Evolutionary conservation across 164 flowering plant genomes (phyloP).

Genomic region (Magnolia officinalis): DNA sequence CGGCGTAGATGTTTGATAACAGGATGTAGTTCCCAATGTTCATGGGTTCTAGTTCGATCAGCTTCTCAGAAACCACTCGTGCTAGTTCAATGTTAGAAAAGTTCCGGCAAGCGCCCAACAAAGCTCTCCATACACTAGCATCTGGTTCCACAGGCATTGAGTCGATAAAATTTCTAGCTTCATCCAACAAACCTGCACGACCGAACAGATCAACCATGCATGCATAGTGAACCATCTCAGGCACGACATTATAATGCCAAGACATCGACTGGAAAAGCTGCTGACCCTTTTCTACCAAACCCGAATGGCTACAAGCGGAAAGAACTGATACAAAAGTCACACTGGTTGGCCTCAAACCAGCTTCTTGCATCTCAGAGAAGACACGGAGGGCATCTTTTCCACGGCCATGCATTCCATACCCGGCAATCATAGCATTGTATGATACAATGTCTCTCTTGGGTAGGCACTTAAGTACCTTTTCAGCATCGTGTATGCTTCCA

Average conservation of each 20-base stretch:
- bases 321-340: constrained; percentile 47
- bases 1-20: constrained; percentile 57
- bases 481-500: constrained; percentile 42
- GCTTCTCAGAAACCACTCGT: constrained; percentile 28
- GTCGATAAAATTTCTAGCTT: constrained; percentile 41
- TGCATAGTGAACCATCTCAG: constrained; percentile 52
- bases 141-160: constrained; percentile 57
- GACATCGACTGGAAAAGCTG: constrained; percentile 42
- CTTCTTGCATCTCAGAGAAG: constrained; percentile 44
- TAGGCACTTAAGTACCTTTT: constrained; percentile 29
- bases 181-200: constrained; percentile 48
- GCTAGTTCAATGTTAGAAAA: constrained; percentile 34
- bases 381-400: constrained; percentile 38
- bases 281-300: constrained; percentile 44
- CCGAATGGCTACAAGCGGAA: constrained; percentile 66
- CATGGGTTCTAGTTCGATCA: constrained; percentile 49
- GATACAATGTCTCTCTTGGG: constrained; percentile 36
- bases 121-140: constrained; percentile 50
- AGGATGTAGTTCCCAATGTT: constrained; percentile 46
- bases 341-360: constrained; percentile 40
- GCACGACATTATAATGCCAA: constrained; percentile 32
- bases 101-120: constrained; percentile 49
- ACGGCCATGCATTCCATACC: constrained; percentile 52
- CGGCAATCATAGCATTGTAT: constrained; percentile 59
- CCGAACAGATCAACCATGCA: constrained; percentile 65